Evolutionary conservation across 371 early-diverging fungal species (phyloP).

Genomic region (Apophysomyces ossiformis): DNA sequence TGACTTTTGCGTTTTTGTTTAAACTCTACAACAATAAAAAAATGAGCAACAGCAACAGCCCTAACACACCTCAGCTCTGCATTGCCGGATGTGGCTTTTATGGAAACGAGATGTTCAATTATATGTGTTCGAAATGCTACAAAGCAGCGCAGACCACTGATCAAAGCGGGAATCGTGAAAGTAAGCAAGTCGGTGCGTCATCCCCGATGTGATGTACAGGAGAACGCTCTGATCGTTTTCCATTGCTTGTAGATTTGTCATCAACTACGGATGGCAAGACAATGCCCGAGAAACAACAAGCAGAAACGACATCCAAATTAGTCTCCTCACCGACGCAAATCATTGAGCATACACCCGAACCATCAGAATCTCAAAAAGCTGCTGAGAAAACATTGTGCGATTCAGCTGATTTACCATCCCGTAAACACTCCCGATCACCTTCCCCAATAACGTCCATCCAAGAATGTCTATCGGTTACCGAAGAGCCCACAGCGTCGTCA

Average conservation of each 20-base stretch:
- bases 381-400: neutral
- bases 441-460: conserved; percentile 22
- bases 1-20: no score
- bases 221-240: neutral
- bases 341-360: neutral
- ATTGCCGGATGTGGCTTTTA: conserved; percentile 72
- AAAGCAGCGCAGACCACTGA: conserved; percentile 37
- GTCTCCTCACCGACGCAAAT: neutral
- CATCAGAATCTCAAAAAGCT: conserved; percentile 6
- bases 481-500: neutral
- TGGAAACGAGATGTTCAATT: conserved; percentile 61
- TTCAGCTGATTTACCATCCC: conserved; percentile 8
- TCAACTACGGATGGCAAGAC: neutral
- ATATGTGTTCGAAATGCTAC: conserved; percentile 86
- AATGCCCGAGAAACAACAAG: neutral
- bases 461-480: neutral
- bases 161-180: conserved; percentile 44
- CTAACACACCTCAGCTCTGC: conserved; percentile 58
- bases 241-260: neutral
- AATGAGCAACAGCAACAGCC: conserved; percentile 34
- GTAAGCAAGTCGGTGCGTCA: conserved; percentile 22
- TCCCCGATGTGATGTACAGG: neutral
- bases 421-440: conserved; percentile 43
- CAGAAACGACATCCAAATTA: conserved; percentile 1
- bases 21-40: neutral